Percentiles rank a stretch among this genome's conserved stretches.
Conservation (phyloP, 345 rosid species). For the Populus nigra region DNA sequence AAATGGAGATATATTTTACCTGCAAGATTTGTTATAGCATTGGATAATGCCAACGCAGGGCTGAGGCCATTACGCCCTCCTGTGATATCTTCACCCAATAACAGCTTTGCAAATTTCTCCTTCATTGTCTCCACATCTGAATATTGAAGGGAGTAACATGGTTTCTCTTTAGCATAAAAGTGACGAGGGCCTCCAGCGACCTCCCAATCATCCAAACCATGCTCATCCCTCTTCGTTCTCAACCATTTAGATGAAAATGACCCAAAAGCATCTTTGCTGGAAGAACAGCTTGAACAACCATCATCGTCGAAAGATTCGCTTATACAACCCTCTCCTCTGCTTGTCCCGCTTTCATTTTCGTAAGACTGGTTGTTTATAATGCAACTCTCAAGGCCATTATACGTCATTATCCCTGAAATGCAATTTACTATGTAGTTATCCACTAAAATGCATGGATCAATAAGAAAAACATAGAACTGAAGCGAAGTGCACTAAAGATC, state of each 20-base stretch:
- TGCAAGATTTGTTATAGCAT: conserved; percentile 81
- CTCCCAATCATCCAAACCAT: conserved; percentile 53
- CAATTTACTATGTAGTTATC: background rate
- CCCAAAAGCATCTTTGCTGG: conserved; percentile 87
- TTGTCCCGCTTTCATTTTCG: conserved; percentile 76
- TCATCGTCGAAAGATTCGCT: conserved; percentile 81
- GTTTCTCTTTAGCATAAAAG: conserved; percentile 55
- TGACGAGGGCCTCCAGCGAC: conserved; percentile 53
- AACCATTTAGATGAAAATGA: conserved; percentile 87
- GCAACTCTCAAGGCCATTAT: conserved; percentile 82
- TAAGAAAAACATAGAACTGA: background rate
- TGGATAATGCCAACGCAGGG: conserved; percentile 80
- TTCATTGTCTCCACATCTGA: conserved; percentile 79
- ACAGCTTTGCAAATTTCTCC: conserved; percentile 77
- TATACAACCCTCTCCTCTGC: conserved; percentile 71
- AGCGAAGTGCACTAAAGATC: background rate
- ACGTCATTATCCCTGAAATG: conserved; percentile 68
- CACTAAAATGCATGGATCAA: background rate
- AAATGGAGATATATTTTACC: conserved; percentile 37
- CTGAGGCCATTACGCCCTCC: conserved; percentile 73
- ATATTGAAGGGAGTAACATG: conserved; percentile 33
- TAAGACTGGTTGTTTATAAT: conserved; percentile 75
- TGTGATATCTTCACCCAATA: conserved; percentile 78
- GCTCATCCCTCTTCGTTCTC: conserved; percentile 49
- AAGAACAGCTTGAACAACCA: conserved; percentile 72